A percentile compares a stretch with the other conserved stretches of the same genome.
Conservation (phyloP, 805 yeast genomes). For the Ogataea populi-albae region DNA sequence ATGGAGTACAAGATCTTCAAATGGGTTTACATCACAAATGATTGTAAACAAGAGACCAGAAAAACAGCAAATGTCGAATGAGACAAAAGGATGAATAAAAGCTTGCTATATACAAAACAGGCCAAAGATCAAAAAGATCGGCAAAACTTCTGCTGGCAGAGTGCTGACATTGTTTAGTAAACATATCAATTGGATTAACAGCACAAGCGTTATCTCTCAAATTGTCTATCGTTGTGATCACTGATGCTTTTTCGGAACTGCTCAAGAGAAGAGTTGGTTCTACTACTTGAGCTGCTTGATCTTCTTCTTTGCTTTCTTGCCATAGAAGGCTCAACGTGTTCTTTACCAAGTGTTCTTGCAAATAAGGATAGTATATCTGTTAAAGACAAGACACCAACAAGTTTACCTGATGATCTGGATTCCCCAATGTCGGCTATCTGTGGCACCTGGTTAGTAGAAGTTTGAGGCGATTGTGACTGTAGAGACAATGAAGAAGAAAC, state of each 20-base stretch:
- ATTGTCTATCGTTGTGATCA: constrained; percentile 32
- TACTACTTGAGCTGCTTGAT: constrained; percentile 41
- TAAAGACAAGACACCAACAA: constrained; percentile 87
- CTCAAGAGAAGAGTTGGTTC: constrained; percentile 37
- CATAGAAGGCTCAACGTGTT: constrained; percentile 70
- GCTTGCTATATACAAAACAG: too few species aligned
- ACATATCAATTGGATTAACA: neutral
- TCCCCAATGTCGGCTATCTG: constrained; percentile 27
- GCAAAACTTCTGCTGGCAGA: neutral
- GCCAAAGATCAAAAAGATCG: too few species aligned
- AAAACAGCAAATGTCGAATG: too few species aligned
- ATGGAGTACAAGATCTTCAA: too few species aligned
- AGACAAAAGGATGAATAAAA: too few species aligned
- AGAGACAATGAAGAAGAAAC: constrained; percentile 14
- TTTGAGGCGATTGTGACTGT: constrained; percentile 4
- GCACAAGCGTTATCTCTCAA: too few species aligned
- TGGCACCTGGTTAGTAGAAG: constrained; percentile 3
- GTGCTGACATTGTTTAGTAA: constrained; percentile 1
- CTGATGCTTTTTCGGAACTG: constrained; percentile 43
- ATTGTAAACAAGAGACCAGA: too few species aligned
- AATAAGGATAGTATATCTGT: constrained; percentile 85
- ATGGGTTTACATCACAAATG: too few species aligned
- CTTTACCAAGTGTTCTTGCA: constrained; percentile 70
- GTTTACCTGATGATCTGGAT: constrained; percentile 65
- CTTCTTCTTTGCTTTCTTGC: constrained; percentile 90